Evolutionary conservation across 345 rosid genomes (phyloP).

Genomic region (Turritis glabra): DNA sequence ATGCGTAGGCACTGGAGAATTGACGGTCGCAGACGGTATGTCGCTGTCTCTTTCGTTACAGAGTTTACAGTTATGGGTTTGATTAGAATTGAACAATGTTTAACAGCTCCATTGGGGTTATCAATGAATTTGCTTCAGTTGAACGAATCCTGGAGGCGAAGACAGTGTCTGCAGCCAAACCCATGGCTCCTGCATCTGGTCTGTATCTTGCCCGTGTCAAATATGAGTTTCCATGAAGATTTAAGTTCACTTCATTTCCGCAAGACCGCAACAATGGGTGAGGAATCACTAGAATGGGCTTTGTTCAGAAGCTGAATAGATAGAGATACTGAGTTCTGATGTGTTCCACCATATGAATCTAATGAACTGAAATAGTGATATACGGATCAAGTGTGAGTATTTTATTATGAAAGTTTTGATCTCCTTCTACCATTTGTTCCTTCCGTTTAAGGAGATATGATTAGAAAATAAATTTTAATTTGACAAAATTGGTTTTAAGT

Average conservation of each 20-base stretch:
- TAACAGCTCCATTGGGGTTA: background rate
- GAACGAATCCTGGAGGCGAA: constrained; percentile 69
- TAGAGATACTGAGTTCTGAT: constrained; percentile 3
- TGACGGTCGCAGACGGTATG: constrained; percentile 68
- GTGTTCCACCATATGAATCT: constrained; percentile 5
- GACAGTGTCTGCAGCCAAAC: constrained; percentile 65
- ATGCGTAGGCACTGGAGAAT: constrained; percentile 79
- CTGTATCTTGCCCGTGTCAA: constrained; percentile 83
- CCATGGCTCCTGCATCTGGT: constrained; percentile 90
- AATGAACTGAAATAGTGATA: background rate
- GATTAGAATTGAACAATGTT: background rate
- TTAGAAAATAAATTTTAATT: background rate
- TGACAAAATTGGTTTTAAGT: background rate
- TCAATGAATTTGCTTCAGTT: constrained; percentile 47
- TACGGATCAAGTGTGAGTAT: background rate
- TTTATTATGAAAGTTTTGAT: constrained; percentile 8
- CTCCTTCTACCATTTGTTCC: background rate
- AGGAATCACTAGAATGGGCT: background rate
- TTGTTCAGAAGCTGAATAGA: constrained; percentile 16
- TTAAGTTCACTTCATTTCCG: background rate
- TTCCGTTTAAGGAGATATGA: background rate
- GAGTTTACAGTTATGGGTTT: constrained; percentile 8
- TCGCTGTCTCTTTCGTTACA: constrained; percentile 7
- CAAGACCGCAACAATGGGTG: background rate
- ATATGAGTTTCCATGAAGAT: constrained; percentile 57